These are phyloP conservation scores for Limnanthes douglasii DNA, from an alignment of 345 rosid genomes.

Conservation along the genomic window DNA sequence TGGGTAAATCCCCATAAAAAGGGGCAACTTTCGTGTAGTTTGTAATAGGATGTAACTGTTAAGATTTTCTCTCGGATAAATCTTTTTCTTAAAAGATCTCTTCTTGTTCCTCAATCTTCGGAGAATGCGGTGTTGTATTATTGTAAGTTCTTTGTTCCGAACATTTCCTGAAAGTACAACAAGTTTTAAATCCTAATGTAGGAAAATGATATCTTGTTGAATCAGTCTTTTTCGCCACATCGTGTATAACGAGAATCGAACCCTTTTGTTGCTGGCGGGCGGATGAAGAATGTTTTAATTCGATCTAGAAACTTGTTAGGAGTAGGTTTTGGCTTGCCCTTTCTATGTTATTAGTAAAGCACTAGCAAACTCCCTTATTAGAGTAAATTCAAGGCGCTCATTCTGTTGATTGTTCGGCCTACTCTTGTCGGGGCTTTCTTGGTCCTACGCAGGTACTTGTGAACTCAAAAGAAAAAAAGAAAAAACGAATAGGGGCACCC, in stretches of 20 bases:
- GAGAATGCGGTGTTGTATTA: neutral
- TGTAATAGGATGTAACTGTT: neutral
- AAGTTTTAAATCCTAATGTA: neutral
- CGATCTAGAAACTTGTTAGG: neutral
- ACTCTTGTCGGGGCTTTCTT: neutral
- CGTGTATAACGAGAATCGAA: neutral
- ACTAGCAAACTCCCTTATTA: neutral
- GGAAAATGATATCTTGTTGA: neutral
- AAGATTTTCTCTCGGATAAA: neutral
- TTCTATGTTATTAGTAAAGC: too few relatives aligned
- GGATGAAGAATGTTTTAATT: neutral
- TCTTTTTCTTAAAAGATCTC: neutral
- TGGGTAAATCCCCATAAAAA: neutral
- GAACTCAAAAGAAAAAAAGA: neutral
- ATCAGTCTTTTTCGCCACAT: neutral
- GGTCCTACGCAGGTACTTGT: neutral
- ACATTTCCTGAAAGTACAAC: neutral
- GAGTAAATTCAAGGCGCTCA: neutral
- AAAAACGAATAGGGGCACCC: neutral
- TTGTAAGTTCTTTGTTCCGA: neutral
- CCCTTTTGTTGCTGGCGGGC: neutral
- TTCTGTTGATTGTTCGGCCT: neutral
- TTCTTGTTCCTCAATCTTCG: too few relatives aligned
- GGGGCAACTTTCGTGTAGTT: neutral
- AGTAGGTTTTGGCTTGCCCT: neutral